Conservation (phyloP, 257 asterid genomes). For the Thymus mandschuricus region DNA sequence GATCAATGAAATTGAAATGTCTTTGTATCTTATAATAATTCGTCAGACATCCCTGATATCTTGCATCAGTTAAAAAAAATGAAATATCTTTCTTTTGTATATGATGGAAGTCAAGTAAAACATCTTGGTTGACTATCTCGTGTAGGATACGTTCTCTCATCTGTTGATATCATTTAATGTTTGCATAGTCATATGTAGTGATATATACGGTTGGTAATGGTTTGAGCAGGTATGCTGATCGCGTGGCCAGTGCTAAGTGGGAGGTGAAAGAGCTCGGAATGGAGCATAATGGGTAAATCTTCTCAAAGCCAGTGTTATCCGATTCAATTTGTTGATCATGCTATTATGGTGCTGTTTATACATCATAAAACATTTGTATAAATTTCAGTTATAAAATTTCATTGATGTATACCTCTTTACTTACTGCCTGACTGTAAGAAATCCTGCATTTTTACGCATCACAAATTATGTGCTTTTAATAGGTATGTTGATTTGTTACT, state of each 20-base stretch:
- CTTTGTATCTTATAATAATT: no score
- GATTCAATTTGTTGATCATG: background rate
- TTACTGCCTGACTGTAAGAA: conserved; percentile 10
- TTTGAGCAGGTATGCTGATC: conserved; percentile 90
- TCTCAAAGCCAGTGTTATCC: conserved; percentile 3
- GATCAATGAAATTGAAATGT: no score
- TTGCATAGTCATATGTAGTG: conserved; percentile 26
- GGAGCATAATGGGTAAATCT: conserved; percentile 95
- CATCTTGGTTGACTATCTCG: background rate
- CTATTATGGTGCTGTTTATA: background rate
- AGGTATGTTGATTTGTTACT: conserved; percentile 77
- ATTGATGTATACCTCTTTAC: conserved; percentile 4
- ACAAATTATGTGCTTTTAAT: conserved; percentile 20
- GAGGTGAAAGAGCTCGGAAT: conserved; percentile 97
- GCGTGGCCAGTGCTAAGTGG: conserved; percentile 93
- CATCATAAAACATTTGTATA: background rate
- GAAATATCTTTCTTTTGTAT: conserved; percentile 7
- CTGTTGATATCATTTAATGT: conserved; percentile 19
- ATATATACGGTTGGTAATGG: conserved; percentile 27
- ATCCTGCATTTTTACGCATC: conserved; percentile 2
- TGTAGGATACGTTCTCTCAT: conserved; percentile 9
- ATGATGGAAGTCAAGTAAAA: conserved; percentile 1
- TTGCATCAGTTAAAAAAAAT: background rate
- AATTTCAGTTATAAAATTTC: background rate
- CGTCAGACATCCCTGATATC: background rate